Percentiles rank a stretch among this genome's conserved stretches.
phyloP scores from a whole-genome alignment of 2,329 filamentous ascomycete species.

The Fusarium fracticaudum region DNA sequence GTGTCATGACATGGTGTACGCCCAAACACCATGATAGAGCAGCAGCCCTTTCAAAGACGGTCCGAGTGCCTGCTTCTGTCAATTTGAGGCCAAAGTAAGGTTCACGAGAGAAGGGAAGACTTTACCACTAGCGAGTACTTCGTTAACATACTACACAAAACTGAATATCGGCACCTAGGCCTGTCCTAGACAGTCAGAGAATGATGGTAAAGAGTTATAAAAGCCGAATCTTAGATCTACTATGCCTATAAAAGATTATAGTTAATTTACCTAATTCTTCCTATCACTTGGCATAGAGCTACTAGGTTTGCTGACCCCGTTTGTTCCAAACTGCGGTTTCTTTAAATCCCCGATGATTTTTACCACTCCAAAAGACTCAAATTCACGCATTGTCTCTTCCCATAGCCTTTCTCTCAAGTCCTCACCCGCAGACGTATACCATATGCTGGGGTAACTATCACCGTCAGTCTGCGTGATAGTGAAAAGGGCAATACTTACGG shows the following conservation, averaged over 20 bases:
- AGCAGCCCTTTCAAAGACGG: neutral
- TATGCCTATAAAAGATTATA: neutral
- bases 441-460: neutral
- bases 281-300: neutral
- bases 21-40: too few species aligned
- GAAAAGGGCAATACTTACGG: neutral
- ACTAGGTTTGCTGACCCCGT: neutral
- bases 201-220: neutral
- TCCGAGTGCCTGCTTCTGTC: neutral
- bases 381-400: neutral
- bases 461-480: too few species aligned
- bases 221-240: too few species aligned
- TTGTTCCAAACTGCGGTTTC: neutral
- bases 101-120: rapidly evolving
- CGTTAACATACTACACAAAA: neutral
- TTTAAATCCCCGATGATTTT: neutral
- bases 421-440: neutral
- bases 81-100: neutral
- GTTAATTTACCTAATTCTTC: rapidly evolving
- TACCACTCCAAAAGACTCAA: rapidly evolving
- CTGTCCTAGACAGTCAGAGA: neutral
- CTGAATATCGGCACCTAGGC: neutral
- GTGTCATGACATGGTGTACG: neutral
- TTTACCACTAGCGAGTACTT: neutral
- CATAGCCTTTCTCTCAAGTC: neutral